phyloP scores from a whole-genome alignment of 768 basidiomycete species.

The Kondoa malvinella region DNA sequence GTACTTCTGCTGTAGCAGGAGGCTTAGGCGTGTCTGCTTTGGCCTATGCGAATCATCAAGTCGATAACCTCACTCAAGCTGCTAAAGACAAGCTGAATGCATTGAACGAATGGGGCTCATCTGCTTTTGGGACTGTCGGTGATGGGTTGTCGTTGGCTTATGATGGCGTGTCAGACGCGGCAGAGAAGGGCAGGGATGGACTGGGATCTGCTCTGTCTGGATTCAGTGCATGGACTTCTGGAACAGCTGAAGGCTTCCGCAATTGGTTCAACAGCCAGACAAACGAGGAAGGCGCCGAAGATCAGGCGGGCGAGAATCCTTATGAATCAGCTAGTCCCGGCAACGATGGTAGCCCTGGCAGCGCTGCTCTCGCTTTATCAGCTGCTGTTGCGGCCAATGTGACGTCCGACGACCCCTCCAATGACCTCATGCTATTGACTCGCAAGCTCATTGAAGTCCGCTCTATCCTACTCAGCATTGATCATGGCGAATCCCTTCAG shows the following conservation, averaged over 20 bases:
- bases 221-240: not conserved
- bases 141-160: not conserved
- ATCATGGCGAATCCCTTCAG: slow-evolving; percentile 84
- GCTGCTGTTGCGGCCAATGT: slow-evolving; percentile 10
- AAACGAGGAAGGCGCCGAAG: not conserved
- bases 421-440: slow-evolving; percentile 83
- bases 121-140: not conserved
- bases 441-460: slow-evolving; percentile 90
- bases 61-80: slow-evolving; percentile 46
- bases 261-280: slow-evolving; percentile 1
- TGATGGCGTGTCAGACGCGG: not conserved
- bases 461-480: slow-evolving; percentile 82
- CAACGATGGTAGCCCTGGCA: not conserved
- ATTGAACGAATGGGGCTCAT: slow-evolving; percentile 12
- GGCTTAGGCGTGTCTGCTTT: slow-evolving; percentile 68
- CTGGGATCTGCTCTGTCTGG: not conserved
- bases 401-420: slow-evolving; percentile 38
- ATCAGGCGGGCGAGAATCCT: not conserved
- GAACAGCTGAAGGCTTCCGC: not conserved
- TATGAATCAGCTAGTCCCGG: not conserved
- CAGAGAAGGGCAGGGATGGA: not conserved
- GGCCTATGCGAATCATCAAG: slow-evolving; percentile 90
- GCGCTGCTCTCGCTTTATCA: slow-evolving; percentile 11
- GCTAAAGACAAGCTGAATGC: slow-evolving; percentile 14
- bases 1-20: not conserved